Conservation (phyloP, 2,329 filamentous ascomycete genomes). For the Aspergillus udagawae region DNA sequence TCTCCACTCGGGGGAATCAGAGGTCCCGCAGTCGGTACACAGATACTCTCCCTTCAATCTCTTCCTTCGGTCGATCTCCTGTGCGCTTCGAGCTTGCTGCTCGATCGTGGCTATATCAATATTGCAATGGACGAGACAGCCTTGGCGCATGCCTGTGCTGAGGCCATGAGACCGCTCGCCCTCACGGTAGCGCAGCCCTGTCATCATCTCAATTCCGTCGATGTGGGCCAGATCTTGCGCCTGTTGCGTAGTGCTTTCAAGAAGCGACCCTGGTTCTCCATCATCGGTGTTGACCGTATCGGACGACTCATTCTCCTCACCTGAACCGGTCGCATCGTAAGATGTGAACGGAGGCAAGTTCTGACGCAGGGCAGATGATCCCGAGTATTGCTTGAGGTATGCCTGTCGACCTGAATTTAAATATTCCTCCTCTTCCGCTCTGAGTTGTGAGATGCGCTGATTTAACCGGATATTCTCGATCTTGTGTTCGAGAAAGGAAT, state of each 20-base stretch:
- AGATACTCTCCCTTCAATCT: conserved; percentile 93
- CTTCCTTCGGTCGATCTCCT: conserved; percentile 68
- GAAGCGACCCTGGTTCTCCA: conserved; percentile 48
- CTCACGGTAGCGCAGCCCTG: conserved; percentile 79
- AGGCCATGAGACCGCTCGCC: conserved; percentile 85
- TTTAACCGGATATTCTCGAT: conserved; percentile 88
- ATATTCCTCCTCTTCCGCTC: conserved; percentile 80
- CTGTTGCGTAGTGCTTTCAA: conserved; percentile 75
- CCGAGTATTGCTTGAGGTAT: conserved; percentile 53
- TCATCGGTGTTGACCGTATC: conserved; percentile 30
- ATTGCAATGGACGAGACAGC: conserved; percentile 77
- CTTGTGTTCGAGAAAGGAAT: conserved; percentile 94
- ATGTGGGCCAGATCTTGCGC: conserved; percentile 73
- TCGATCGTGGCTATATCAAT: conserved; percentile 80
- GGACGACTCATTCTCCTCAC: conserved; percentile 35
- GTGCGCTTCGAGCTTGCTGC: conserved; percentile 55
- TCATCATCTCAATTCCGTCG: conserved; percentile 90
- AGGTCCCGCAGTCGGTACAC: conserved; percentile 90
- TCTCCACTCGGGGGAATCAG: conserved; percentile 93
- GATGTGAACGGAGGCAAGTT: background rate
- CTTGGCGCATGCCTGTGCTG: conserved; percentile 78
- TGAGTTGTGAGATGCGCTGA: conserved; percentile 79
- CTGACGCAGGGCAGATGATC: conserved; percentile 15
- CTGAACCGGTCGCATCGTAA: conserved; percentile 47
- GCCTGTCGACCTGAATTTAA: conserved; percentile 62